These are phyloP conservation scores for Globisporangium recalcitrans DNA, from an alignment of 352 stramenopile genomes.

Conservation along the genomic window DNA sequence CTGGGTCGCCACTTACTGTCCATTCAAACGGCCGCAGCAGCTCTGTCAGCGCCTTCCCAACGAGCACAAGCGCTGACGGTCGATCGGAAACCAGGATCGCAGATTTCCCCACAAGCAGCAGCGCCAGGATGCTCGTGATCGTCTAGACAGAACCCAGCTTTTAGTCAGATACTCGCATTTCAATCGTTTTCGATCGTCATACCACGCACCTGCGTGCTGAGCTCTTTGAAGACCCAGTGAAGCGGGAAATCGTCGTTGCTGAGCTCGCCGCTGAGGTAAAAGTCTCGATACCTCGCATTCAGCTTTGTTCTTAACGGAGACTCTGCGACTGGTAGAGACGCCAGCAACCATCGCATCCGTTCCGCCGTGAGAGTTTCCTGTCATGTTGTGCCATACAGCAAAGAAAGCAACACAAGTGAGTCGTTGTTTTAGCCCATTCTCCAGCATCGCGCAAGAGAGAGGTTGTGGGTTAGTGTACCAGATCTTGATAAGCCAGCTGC, in stretches of 20 bases:
- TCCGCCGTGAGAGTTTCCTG: conserved; percentile 12
- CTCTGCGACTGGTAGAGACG: neutral
- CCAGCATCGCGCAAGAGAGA: neutral
- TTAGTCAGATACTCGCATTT: too few species aligned
- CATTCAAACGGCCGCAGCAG: conserved; percentile 55
- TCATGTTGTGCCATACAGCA: neutral
- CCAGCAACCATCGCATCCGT: conserved; percentile 10
- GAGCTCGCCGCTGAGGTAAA: conserved; percentile 28
- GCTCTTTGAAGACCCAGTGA: conserved; percentile 40
- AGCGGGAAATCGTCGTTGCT: conserved; percentile 21
- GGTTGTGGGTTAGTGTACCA: neutral
- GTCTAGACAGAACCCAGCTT: conserved; percentile 44
- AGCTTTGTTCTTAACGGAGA: conserved; percentile 11
- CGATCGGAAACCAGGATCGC: conserved; percentile 55
- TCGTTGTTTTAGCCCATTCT: neutral
- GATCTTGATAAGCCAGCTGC: conserved; percentile 17
- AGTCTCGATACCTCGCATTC: conserved; percentile 27
- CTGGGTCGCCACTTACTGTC: conserved; percentile 24
- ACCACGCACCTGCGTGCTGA: conserved; percentile 44
- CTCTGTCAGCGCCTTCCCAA: conserved; percentile 32
- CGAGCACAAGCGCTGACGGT: conserved; percentile 28
- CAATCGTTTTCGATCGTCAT: neutral
- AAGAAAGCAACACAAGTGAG: neutral
- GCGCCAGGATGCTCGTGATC: conserved; percentile 35
- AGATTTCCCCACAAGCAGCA: conserved; percentile 45